phyloP scores from a whole-genome alignment of 192 early-diverging fungal species.

The Thamnidium elegans region DNA sequence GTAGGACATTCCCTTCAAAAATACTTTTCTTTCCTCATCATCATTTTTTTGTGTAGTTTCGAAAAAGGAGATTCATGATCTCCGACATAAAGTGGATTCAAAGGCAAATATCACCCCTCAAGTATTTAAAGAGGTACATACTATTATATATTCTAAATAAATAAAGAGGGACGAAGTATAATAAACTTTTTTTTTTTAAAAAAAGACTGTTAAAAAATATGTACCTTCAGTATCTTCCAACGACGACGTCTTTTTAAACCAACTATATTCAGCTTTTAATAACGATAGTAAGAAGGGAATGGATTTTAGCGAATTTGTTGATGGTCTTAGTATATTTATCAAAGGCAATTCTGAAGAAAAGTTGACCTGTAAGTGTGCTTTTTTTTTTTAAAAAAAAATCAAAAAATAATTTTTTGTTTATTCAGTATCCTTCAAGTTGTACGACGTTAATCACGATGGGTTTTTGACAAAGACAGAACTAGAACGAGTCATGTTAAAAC shows the following conservation, averaged over 20 bases:
- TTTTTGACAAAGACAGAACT: constrained; percentile 70
- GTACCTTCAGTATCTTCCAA: constrained; percentile 54
- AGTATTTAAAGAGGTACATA: constrained; percentile 56
- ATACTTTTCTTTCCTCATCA: not conserved
- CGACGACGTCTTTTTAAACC: constrained; percentile 70
- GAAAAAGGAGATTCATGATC: constrained; percentile 42
- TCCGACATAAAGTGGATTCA: constrained; percentile 42
- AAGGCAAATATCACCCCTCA: constrained; percentile 58
- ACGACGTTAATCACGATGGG: constrained; percentile 77
- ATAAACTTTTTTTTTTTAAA: not conserved
- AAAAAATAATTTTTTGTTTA: not conserved
- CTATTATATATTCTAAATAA: constrained; percentile 32
- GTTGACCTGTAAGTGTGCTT: constrained; percentile 18
- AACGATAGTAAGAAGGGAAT: constrained; percentile 57
- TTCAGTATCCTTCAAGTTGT: constrained; percentile 74
- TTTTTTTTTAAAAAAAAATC: not conserved
- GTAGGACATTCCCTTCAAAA: constrained; percentile 25
- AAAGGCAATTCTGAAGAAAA: constrained; percentile 72
- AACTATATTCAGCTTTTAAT: constrained; percentile 78
- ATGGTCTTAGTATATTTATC: constrained; percentile 69
- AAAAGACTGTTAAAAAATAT: constrained; percentile 53
- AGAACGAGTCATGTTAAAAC: constrained; percentile 67
- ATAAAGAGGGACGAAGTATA: not conserved
- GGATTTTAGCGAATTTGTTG: constrained; percentile 56
- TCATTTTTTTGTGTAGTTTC: constrained; percentile 32